Evolutionary conservation across 164 flowering plant species (phyloP).

Genomic region (Aristolochia fimbriata): DNA sequence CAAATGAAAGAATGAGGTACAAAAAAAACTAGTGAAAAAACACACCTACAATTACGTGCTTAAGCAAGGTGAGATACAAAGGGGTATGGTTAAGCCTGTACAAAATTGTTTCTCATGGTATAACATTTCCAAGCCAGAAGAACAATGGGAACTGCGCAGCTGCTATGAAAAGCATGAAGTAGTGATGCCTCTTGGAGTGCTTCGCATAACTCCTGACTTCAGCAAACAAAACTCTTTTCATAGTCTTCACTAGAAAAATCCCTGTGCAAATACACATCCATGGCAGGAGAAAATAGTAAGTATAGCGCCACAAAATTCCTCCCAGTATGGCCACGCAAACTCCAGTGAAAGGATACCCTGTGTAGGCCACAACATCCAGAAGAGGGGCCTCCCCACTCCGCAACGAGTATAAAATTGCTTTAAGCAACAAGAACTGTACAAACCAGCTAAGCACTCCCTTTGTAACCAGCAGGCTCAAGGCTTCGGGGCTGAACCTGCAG

Average conservation of each 20-base stretch:
- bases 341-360: slow-evolving; percentile 39
- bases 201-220: slow-evolving; percentile 24
- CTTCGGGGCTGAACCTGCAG: slow-evolving; percentile 46
- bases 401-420: slow-evolving; percentile 21
- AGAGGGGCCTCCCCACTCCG: slow-evolving; percentile 34
- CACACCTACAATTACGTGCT: too few relatives aligned
- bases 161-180: slow-evolving; percentile 32
- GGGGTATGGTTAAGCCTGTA: too few relatives aligned
- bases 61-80: too few relatives aligned
- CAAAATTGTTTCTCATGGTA: slow-evolving; percentile 5
- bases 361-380: slow-evolving; percentile 38
- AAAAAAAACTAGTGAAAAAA: too few relatives aligned
- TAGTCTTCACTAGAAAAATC: slow-evolving; percentile 34
- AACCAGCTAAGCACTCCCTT: slow-evolving; percentile 35
- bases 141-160: slow-evolving; percentile 37
- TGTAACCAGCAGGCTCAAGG: slow-evolving; percentile 25
- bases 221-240: slow-evolving; percentile 32
- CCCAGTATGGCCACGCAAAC: slow-evolving; percentile 30
- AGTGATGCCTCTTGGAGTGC: slow-evolving; percentile 26
- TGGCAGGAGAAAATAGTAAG: slow-evolving; percentile 27
- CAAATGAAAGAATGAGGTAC: too few relatives aligned
- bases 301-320: slow-evolving; percentile 22
- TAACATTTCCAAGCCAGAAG: slow-evolving; percentile 31
- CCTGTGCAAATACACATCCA: slow-evolving; percentile 42
- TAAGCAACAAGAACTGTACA: slow-evolving; percentile 26